Evolutionary conservation across 805 yeast genomes (phyloP).

Genomic region (Metschnikowia gruessii): DNA sequence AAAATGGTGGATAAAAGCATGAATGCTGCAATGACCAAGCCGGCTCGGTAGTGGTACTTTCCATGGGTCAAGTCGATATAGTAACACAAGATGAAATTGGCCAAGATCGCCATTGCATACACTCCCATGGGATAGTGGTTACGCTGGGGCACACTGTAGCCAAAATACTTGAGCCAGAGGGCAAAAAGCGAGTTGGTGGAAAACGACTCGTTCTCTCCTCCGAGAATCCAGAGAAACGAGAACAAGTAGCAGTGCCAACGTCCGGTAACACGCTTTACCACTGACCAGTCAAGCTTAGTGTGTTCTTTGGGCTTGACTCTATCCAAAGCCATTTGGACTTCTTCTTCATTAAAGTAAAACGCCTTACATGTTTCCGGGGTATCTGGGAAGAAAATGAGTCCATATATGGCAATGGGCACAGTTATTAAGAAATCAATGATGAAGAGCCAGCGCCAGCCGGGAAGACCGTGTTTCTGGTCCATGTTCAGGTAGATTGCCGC

Average conservation of each 20-base stretch:
- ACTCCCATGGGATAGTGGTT: constrained; percentile 57
- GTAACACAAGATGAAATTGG: constrained; percentile 43
- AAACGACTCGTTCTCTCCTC: constrained; percentile 49
- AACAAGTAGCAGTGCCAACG: constrained; percentile 60
- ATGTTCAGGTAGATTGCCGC: constrained; percentile 48
- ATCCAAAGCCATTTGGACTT: constrained; percentile 10
- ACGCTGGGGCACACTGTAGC: constrained; percentile 43
- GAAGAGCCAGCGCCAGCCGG: constrained; percentile 66
- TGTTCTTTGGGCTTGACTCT: constrained; percentile 10
- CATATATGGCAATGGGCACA: constrained; percentile 46
- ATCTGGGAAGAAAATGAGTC: constrained; percentile 55
- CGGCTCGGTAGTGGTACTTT: constrained; percentile 47
- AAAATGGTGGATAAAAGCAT: constrained; percentile 48
- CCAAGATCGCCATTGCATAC: constrained; percentile 48
- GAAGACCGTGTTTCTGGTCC: constrained; percentile 42
- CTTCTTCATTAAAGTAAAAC: constrained; percentile 37
- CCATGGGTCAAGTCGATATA: constrained; percentile 39
- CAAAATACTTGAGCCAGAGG: constrained; percentile 42
- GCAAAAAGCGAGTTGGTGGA: constrained; percentile 47
- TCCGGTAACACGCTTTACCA: constrained; percentile 38
- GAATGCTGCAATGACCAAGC: constrained; percentile 40
- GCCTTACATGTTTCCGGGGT: constrained; percentile 41
- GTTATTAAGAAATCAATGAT: constrained; percentile 62
- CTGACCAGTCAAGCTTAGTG: constrained; percentile 21
- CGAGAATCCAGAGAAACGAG: constrained; percentile 49